Percentiles rank a stretch among this genome's conserved stretches.
phyloP scores from a whole-genome alignment of 495 filamentous ascomycete genomes.

The Alectoria sarmentosa region DNA sequence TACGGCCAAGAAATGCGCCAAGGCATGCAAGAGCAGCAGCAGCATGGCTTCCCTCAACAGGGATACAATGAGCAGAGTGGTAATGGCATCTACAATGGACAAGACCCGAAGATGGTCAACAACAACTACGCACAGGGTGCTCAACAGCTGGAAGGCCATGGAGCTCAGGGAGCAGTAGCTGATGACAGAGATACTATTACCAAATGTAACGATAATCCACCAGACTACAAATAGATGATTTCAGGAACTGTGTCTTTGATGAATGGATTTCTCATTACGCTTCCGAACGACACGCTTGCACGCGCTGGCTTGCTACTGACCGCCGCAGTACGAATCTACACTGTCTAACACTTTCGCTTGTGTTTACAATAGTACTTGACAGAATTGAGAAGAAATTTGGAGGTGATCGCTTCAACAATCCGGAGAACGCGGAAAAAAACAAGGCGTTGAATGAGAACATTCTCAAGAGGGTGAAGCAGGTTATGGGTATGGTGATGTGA shows the following conservation, averaged over 20 bases:
- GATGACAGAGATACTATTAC: background rate
- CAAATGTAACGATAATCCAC: background rate
- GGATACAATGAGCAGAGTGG: constrained; percentile 1
- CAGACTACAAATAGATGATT: background rate
- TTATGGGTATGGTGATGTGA: constrained; percentile 2
- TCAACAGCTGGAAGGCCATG: background rate
- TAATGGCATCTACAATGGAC: background rate
- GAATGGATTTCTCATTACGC: background rate
- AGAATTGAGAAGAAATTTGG: constrained; percentile 10
- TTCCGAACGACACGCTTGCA: background rate
- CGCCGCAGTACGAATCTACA: background rate
- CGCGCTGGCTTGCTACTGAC: background rate
- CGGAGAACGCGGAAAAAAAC: constrained; percentile 6
- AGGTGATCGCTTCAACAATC: background rate
- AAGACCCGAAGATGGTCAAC: background rate
- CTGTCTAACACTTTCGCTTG: background rate
- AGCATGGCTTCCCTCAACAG: background rate
- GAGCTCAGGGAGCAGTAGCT: background rate
- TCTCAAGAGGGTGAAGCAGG: constrained; percentile 1
- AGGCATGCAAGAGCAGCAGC: background rate
- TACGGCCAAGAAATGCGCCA: background rate
- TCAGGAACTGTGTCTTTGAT: background rate
- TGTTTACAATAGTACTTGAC: constrained; percentile 9
- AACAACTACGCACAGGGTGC: background rate
- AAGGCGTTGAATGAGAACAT: constrained; percentile 2